These are phyloP conservation scores for Paramecium tetraurelia DNA, from an alignment of 73 alveolate species.

Conservation along the genomic window DNA sequence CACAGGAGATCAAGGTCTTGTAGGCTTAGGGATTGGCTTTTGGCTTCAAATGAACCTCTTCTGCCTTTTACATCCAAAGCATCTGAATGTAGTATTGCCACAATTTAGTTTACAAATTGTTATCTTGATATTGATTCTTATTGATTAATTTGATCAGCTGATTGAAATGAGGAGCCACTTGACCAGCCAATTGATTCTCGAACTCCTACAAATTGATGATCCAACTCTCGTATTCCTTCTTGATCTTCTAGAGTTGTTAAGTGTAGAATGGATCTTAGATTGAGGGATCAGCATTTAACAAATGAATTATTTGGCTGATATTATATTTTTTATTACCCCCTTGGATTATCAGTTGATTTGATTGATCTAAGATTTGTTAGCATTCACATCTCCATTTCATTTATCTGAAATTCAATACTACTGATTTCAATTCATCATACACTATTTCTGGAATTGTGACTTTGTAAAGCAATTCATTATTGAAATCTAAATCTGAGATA, in stretches of 20 bases:
- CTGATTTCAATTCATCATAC: not conserved
- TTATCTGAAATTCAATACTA: not conserved
- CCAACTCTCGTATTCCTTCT: not conserved
- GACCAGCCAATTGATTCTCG: not conserved
- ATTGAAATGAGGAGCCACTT: not conserved
- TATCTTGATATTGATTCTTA: not conserved
- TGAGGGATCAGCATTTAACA: not conserved
- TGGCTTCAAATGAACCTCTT: not conserved
- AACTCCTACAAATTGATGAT: not conserved
- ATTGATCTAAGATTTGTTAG: not conserved
- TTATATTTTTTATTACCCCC: not conserved
- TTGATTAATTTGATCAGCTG: not conserved
- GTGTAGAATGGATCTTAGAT: not conserved
- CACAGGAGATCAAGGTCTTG: not conserved
- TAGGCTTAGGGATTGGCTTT: not conserved
- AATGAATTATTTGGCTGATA: not conserved
- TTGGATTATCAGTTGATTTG: not conserved
- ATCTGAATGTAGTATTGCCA: not conserved
- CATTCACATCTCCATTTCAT: not conserved
- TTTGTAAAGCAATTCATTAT: not conserved
- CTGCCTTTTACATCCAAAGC: conserved; percentile 33
- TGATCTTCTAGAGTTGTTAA: not conserved
- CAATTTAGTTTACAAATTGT: not conserved
- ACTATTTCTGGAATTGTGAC: not conserved
- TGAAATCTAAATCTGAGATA: not conserved